Evolutionary conservation across 805 yeast genomes (phyloP).

Genomic region (Tetrapisispora pingtungensis): DNA sequence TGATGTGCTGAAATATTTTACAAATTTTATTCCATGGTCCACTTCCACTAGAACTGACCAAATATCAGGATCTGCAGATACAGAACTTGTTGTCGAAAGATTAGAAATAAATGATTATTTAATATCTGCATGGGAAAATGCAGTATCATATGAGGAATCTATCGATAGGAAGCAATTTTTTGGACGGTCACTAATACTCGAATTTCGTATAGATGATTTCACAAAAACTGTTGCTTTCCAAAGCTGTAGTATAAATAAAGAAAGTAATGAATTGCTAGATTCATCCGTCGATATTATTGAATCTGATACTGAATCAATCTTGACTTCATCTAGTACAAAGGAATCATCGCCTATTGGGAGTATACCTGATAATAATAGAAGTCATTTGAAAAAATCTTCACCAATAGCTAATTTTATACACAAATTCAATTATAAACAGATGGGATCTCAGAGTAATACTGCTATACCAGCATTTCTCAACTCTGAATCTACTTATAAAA

Average conservation of each 20-base stretch:
- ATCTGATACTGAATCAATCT: neutral
- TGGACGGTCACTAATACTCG: constrained; percentile 73
- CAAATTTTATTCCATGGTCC: constrained; percentile 34
- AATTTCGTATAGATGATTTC: constrained; percentile 56
- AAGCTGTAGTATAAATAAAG: constrained; percentile 40
- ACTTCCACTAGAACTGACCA: constrained; percentile 20
- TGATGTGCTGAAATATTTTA: constrained; percentile 36
- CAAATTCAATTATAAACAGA: neutral
- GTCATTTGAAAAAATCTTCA: too few species aligned
- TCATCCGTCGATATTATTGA: neutral
- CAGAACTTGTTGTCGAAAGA: constrained; percentile 37
- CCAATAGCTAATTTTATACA: neutral
- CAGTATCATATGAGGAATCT: constrained; percentile 66
- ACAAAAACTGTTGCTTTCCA: constrained; percentile 74
- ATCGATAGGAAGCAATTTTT: constrained; percentile 51
- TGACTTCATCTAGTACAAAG: neutral
- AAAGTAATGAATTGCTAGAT: neutral
- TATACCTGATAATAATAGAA: too few species aligned
- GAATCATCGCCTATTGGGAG: neutral
- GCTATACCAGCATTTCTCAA: too few species aligned
- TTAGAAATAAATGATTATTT: constrained; percentile 76
- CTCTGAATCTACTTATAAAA: too few species aligned
- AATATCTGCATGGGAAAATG: constrained; percentile 83
- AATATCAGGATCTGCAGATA: constrained; percentile 13
- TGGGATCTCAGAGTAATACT: too few species aligned